These are phyloP conservation scores for Erysimum cheiri DNA, from an alignment of 441 rosid genomes.

Conservation along the genomic window DNA sequence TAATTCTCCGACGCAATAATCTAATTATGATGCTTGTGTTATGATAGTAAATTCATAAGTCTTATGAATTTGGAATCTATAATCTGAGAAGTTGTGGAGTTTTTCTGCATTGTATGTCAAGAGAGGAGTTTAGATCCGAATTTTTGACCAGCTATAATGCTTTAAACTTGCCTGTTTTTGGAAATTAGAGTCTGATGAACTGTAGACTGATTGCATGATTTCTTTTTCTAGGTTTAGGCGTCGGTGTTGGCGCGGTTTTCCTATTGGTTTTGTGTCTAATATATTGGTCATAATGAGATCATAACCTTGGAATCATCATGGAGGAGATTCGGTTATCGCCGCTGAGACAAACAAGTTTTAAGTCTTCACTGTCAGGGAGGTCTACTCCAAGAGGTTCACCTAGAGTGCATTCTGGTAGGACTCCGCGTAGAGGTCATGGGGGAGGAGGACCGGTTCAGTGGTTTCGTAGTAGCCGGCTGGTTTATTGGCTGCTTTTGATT, in stretches of 20 bases:
- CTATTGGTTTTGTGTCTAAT: background rate
- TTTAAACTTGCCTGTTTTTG: background rate
- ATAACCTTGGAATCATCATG: conserved; percentile 40
- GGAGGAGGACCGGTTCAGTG: conserved; percentile 55
- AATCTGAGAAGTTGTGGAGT: conserved; percentile 17
- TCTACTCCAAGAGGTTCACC: conserved; percentile 85
- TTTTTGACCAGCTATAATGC: background rate
- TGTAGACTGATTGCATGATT: conserved; percentile 6
- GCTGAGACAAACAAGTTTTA: conserved; percentile 60
- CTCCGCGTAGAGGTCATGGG: conserved; percentile 69
- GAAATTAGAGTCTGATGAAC: conserved; percentile 5
- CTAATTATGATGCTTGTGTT: background rate
- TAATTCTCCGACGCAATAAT: background rate
- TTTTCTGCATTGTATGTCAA: conserved; percentile 17
- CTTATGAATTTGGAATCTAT: background rate
- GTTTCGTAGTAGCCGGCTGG: conserved; percentile 71
- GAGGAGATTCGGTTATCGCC: conserved; percentile 64
- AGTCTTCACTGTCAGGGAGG: conserved; percentile 72
- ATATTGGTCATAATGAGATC: background rate
- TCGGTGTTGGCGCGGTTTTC: background rate
- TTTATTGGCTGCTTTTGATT: conserved; percentile 89
- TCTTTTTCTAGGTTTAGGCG: conserved; percentile 1
- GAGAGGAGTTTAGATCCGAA: conserved; percentile 12
- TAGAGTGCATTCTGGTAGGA: conserved; percentile 66
- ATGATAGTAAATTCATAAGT: background rate